These are phyloP conservation scores for Colletotrichum musicola DNA, from an alignment of 2,329 filamentous ascomycete species.

Conservation along the genomic window DNA sequence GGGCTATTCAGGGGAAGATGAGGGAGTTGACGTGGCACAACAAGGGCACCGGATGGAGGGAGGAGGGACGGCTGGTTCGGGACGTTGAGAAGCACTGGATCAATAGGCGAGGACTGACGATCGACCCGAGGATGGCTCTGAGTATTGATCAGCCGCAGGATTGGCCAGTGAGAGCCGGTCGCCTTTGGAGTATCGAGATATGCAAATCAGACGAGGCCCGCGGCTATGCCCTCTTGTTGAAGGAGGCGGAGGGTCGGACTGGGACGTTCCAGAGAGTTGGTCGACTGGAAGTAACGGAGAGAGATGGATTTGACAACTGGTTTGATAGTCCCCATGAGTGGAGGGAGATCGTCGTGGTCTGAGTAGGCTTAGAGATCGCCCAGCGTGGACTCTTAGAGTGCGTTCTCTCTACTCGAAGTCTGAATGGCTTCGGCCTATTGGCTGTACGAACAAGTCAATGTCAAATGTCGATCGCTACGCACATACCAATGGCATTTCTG, in stretches of 20 bases:
- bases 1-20: background rate
- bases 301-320: background rate
- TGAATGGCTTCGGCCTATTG: too few species aligned
- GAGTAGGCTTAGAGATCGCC: background rate
- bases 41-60: background rate
- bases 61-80: background rate
- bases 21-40: background rate
- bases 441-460: too few species aligned
- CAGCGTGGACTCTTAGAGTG: too few species aligned
- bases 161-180: background rate
- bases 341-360: background rate
- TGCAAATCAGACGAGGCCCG: background rate
- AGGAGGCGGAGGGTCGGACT: rapidly evolving
- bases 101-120: background rate
- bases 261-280: background rate
- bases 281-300: rapidly evolving
- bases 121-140: background rate
- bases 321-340: background rate
- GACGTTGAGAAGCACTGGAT: background rate
- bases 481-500: background rate
- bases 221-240: background rate
- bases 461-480: too few species aligned
- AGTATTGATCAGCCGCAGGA: background rate
- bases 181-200: constrained; percentile 11
- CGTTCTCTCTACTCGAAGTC: too few species aligned